A percentile compares a stretch with the other conserved stretches of the same genome.
Evolutionary conservation across 2,329 filamentous ascomycete genomes (phyloP).

Genomic region (Sarocladiaceae sp.): DNA sequence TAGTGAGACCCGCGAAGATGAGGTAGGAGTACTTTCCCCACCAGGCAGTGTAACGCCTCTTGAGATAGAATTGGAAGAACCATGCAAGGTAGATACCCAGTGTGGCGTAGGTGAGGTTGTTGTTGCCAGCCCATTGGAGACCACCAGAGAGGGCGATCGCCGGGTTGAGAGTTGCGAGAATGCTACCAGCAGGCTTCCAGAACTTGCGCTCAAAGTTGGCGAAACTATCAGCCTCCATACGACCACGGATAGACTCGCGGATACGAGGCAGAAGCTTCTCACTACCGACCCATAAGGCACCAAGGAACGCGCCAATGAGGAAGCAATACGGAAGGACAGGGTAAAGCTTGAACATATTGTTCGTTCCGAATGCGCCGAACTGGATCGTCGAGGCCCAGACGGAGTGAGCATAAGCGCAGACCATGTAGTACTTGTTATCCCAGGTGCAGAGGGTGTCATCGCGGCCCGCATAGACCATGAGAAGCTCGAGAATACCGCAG

Average conservation of each 20-base stretch:
- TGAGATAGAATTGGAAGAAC: conserved; percentile 22
- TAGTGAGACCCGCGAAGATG: conserved; percentile 19
- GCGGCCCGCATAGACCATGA: conserved; percentile 12
- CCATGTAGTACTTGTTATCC: conserved; percentile 23
- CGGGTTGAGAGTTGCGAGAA: conserved; percentile 41
- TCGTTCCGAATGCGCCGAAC: conserved; percentile 20
- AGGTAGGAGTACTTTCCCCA: conserved; percentile 26
- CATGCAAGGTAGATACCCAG: conserved; percentile 23
- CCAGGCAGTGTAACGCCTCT: conserved; percentile 22
- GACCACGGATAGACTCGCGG: conserved; percentile 12
- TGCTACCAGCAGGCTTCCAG: conserved; percentile 21
- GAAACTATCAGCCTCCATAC: conserved; percentile 16
- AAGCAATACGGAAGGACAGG: conserved; percentile 27
- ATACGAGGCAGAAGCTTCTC: conserved; percentile 21
- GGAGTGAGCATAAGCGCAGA: conserved; percentile 24
- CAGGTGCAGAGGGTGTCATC: conserved; percentile 27
- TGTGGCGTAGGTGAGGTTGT: conserved; percentile 25
- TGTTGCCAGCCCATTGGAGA: conserved; percentile 23
- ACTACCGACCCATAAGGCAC: conserved; percentile 21
- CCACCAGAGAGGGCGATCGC: conserved; percentile 34
- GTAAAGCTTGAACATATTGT: conserved; percentile 20
- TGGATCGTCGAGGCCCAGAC: conserved; percentile 25
- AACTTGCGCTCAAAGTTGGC: conserved; percentile 17
- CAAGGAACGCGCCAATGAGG: conserved; percentile 26
- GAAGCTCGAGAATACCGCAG: conserved; percentile 18